A percentile compares a stretch with the other conserved stretches of the same genome.
These are phyloP conservation scores for Colletotrichum somersetense DNA, from an alignment of 2,329 filamentous ascomycete species.

Conservation along the genomic window DNA sequence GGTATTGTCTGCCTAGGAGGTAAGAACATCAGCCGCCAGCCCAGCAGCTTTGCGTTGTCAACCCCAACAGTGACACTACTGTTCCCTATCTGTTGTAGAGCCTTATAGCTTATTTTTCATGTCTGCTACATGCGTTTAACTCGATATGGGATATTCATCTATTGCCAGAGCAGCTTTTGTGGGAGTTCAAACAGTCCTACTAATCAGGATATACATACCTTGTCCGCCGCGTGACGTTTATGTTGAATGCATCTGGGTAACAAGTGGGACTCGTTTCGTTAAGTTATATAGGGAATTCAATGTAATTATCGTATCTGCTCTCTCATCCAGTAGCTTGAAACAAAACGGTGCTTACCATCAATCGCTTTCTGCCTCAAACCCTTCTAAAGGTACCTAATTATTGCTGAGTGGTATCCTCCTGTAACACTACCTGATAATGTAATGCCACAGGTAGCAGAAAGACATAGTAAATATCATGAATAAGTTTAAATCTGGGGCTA, in stretches of 20 bases:
- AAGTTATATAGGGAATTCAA: too few species aligned
- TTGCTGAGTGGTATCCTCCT: neutral
- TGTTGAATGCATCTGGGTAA: too few species aligned
- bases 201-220: neutral
- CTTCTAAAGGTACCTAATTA: neutral
- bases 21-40: neutral
- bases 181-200: neutral
- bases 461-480: neutral
- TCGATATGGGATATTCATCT: neutral
- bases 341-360: neutral
- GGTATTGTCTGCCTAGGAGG: neutral
- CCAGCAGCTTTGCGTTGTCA: neutral
- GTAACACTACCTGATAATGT: neutral
- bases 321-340: neutral
- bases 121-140: neutral
- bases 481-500: neutral
- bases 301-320: too few species aligned
- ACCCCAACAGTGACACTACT: too few species aligned
- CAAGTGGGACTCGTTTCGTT: neutral
- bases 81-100: too few species aligned
- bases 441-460: neutral
- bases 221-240: neutral
- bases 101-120: neutral
- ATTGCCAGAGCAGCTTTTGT: neutral
- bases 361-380: neutral